Base-by-base conservation (phyloP, 2,329 filamentous ascomycete genomes). In the Keithomyces neogunnii region DNA sequence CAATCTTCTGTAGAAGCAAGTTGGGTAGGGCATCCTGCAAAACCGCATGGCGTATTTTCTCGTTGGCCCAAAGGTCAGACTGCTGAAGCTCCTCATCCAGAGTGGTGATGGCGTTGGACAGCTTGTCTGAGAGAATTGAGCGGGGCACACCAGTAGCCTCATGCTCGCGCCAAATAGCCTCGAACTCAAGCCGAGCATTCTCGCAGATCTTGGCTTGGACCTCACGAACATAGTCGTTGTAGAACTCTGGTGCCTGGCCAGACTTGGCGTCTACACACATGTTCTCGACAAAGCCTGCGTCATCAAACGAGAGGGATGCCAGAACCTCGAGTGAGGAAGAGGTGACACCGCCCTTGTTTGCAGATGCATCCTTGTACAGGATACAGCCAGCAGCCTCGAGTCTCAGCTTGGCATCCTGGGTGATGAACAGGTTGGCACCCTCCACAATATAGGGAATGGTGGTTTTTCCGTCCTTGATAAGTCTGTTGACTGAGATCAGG, bases 311-410 rank as follows among this genome's bases (percentile, higher is more conserved):
- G 52, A 99, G 78, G 11, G 90, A 93, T 6, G 93, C 93, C 29
- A 99, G 81, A 5, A 99, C 93, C 65, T 99, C 93, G 33, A 97
- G 84, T 1, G 93, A 97, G 0, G 93, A 97, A 1, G 90, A 96
- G 1, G 93, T 99, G 45, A 99, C 93, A 67, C 93, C 93, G 58
- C 93, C 93, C 78, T 99, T 99, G 81, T 99, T 99, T 51, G 92
- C 91, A 38, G 89, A 96, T 4, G 93, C 93, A 69, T 99, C 93
- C 75, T 99, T 99, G 84, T 90, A 96, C 40, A 99, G 72, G 61
- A 97, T 83, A 65, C 89, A 95, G 54, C 93, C 93, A n/a, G 92
- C 91, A 61, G 89, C 86, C 73, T 99, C 93, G 11, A 99, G 82
- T 29, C 90, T 88, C 51, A 97, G 80, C 75, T 97, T 97, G 61